phyloP scores from a whole-genome alignment of 2,329 filamentous ascomycete genomes.

The Atkinsonella texensis region DNA sequence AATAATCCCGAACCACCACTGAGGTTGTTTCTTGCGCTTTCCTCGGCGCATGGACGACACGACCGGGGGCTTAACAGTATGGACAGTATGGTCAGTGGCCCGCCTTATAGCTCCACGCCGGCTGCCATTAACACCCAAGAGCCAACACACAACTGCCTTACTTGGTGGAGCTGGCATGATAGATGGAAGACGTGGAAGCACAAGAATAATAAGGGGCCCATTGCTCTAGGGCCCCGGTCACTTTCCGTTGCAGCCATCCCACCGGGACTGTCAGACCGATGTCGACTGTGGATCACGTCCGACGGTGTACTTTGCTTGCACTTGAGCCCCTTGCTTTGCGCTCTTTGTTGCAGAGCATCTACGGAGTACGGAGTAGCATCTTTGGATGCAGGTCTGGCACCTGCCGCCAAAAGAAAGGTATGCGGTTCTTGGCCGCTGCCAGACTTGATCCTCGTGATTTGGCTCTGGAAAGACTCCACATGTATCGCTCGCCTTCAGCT shows the following conservation, averaged over 20 bases:
- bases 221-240: constrained; percentile 1
- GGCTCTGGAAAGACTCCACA: too few relatives aligned
- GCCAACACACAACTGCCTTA: constrained; percentile 2
- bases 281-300: neutral
- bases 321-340: neutral
- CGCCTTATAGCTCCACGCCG: constrained; percentile 1
- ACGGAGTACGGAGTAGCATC: too few relatives aligned
- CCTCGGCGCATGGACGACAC: neutral
- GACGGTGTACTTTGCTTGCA: neutral
- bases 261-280: neutral
- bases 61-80: constrained; percentile 3
- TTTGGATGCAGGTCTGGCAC: constrained; percentile 4
- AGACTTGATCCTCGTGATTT: neutral
- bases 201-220: constrained; percentile 3
- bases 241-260: neutral
- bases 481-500: neutral
- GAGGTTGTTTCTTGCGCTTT: neutral
- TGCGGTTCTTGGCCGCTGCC: neutral
- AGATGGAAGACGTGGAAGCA: neutral
- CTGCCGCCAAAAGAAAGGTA: neutral
- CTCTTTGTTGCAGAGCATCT: neutral
- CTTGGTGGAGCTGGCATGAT: constrained; percentile 2
- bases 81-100: neutral
- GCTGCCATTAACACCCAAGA: neutral
- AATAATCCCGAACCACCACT: neutral